Evolutionary conservation across 495 filamentous ascomycete genomes (phyloP), one percentile per base, ranked within the genome.

Genomic region (Neurospora tetraspora): DNA sequence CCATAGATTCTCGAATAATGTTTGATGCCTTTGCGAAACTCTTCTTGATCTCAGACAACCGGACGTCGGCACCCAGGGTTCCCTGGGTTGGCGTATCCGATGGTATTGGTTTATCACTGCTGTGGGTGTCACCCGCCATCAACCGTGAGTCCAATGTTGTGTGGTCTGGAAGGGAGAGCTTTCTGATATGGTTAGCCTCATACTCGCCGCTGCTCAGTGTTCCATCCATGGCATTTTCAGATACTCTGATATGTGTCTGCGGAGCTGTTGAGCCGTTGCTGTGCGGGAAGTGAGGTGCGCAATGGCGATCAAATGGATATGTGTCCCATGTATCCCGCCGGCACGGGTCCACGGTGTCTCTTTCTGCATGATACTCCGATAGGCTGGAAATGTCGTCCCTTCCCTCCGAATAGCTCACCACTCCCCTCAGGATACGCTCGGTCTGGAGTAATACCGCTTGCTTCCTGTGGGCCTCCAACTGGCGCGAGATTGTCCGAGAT

Each of bases 341-440:
- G 38, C 27, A 10, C 11, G 27, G 10, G 65, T 36, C 37, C 71
- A 71, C 47, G 71, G 36, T 61, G 36, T 72, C 43, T 74, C 43
- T 69, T 76, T 74, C 36, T 74, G 73, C 6, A 47, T 68, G 1
- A 72, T 76, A 65, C 39, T 77, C 69, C 14, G n/a, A 36, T 5
- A 70, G 68, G 40, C 70, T 70, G 12, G 73, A 59, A 8, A 39
- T 71, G 65, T 73, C 70, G n/a, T 34, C 83, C 65, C 83, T 82
- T 0, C 86, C 86, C 71, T 91, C 89, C 2, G 91, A 88, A 77
- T 92, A 92, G 53, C 83, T 87, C 43, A 88, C 89, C 43, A 93
- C 77, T 7, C 89, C 89, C 16, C 83, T 82, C 14, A 89, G 88
- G 77, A 92, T 85, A 23, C 88, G 85, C 68, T 88, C 85, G 7